phyloP scores from a whole-genome alignment of 2,329 filamentous ascomycete species.

The Fusarium brevicatenulatum region DNA sequence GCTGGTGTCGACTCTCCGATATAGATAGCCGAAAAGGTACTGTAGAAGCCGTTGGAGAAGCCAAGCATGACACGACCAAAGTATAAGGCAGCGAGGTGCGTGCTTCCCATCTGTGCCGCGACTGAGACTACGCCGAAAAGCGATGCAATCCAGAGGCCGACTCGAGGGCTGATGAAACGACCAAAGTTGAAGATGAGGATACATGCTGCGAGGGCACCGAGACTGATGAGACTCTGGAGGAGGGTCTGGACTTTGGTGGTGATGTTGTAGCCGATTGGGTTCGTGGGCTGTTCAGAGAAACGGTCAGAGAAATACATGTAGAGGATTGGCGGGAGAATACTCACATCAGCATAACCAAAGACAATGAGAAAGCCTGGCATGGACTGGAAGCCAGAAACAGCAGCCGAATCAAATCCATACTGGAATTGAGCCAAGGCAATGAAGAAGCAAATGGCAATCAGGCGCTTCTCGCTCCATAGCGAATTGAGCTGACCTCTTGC shows the following conservation, averaged over 20 bases:
- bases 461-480: not conserved
- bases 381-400: not conserved
- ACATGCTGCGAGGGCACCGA: not conserved
- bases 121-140: not conserved
- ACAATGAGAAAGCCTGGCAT: not conserved
- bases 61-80: not conserved
- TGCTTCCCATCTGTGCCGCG: not conserved
- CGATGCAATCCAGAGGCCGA: not conserved
- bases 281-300: not conserved
- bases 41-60: not conserved
- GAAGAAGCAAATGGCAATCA: not conserved
- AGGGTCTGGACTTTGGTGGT: not conserved
- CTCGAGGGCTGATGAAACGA: not conserved
- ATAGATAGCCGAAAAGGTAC: not conserved
- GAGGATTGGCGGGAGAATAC: too few species aligned
- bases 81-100: not conserved
- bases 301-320: not conserved
- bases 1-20: not conserved
- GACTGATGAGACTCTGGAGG: not conserved
- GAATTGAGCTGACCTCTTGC: not conserved
- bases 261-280: not conserved
- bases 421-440: not conserved
- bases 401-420: not conserved
- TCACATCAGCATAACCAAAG: not conserved
- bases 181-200: not conserved